These are phyloP conservation scores for Hypoxylon sp. DNA, from an alignment of 2,329 filamentous ascomycete genomes.

Conservation along the genomic window DNA sequence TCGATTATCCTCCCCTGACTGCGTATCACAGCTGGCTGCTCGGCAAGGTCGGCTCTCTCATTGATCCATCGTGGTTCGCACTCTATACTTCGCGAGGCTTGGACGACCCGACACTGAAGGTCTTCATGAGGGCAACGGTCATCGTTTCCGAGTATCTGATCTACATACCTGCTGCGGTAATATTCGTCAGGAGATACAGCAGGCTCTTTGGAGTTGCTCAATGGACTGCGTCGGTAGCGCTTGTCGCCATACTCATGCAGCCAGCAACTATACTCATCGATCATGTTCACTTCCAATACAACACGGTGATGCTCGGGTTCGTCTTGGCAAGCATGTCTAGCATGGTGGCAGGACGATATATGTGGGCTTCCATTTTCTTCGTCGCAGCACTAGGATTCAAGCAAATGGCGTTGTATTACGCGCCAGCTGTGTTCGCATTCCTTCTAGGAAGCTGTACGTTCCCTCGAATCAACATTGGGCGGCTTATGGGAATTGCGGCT, in stretches of 20 bases:
- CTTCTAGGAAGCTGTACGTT: conserved; percentile 89
- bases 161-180: conserved; percentile 86
- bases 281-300: conserved; percentile 90
- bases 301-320: conserved; percentile 97
- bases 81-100: conserved; percentile 85
- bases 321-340: conserved; percentile 89
- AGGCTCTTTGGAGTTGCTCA: conserved; percentile 81
- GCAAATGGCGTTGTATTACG: conserved; percentile 99
- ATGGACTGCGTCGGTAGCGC: conserved; percentile 87
- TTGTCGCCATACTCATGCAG: conserved; percentile 93
- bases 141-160: conserved; percentile 91
- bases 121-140: conserved; percentile 96
- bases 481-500: conserved; percentile 81
- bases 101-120: conserved; percentile 84
- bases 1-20: conserved; percentile 97
- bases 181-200: conserved; percentile 87
- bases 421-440: conserved; percentile 92
- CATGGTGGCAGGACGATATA: conserved; percentile 84
- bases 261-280: conserved; percentile 92
- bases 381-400: conserved; percentile 96
- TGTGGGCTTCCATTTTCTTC: conserved; percentile 95
- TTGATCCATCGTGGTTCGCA: conserved; percentile 90
- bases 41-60: conserved; percentile 84
- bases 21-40: conserved; percentile 99
- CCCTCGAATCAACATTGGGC: conserved; percentile 75